phyloP scores from a whole-genome alignment of 495 filamentous ascomycete species.

The Stereocaulon alpinum region DNA sequence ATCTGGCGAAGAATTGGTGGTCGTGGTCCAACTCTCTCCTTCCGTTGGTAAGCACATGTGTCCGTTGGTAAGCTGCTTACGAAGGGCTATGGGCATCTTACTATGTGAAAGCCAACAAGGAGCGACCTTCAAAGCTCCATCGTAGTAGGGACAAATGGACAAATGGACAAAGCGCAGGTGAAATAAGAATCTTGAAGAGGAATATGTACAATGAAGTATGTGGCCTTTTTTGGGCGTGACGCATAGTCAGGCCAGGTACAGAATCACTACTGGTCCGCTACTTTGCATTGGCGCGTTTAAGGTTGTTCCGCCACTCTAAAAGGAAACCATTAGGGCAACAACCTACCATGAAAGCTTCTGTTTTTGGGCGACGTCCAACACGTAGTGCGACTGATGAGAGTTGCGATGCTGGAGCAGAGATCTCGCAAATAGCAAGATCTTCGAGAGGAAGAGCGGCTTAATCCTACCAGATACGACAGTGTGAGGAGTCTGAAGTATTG shows the following conservation, averaged over 20 bases:
- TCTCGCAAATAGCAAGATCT: no score
- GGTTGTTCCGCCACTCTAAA: conserved; percentile 2
- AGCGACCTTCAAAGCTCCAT: not conserved
- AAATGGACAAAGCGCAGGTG: no score
- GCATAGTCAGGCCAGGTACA: not conserved
- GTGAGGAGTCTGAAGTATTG: no score
- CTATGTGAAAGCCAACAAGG: not conserved
- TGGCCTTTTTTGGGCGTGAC: not conserved
- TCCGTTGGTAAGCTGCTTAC: not conserved
- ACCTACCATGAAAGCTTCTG: no score
- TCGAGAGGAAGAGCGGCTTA: no score
- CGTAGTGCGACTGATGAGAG: no score
- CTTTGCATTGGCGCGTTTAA: not conserved
- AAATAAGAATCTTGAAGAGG: no score
- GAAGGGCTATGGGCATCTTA: not conserved
- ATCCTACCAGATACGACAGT: no score
- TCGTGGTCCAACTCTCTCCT: not conserved
- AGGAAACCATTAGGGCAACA: no score
- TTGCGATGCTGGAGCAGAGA: no score
- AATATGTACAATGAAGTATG: not conserved
- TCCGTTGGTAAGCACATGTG: conserved; percentile 10
- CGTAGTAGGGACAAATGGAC: not conserved
- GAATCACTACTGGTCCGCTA: not conserved
- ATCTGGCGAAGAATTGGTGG: not conserved
- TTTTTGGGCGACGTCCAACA: no score